Evolutionary conservation across 164 flowering plant genomes (phyloP).

Genomic region (Vitis cinerea): DNA sequence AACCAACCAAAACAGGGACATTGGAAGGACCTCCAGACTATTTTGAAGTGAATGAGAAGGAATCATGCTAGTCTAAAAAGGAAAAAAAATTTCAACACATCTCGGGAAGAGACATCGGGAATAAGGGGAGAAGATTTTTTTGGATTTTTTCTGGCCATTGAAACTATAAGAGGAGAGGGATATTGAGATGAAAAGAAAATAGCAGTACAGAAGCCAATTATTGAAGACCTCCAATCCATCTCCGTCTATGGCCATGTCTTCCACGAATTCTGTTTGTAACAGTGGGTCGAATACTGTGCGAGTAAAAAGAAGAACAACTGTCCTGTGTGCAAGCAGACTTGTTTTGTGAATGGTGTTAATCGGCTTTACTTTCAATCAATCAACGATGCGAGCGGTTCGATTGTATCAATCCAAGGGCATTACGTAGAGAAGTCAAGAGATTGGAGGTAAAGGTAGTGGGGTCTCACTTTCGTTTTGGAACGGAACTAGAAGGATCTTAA

Average conservation of each 20-base stretch:
- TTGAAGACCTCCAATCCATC: conserved; percentile 82
- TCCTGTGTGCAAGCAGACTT: conserved; percentile 90
- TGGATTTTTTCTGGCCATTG: too few species aligned
- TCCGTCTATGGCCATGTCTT: conserved; percentile 94
- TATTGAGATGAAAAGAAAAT: too few species aligned
- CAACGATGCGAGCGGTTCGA: conserved; percentile 43
- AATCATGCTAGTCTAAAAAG: too few species aligned
- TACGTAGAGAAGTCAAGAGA: conserved; percentile 51
- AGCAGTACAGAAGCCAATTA: conserved; percentile 69
- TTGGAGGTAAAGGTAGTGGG: conserved; percentile 59
- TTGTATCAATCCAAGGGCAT: conserved; percentile 34
- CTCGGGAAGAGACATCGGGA: too few species aligned
- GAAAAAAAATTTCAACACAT: too few species aligned
- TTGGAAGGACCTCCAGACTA: too few species aligned
- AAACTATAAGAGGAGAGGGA: too few species aligned
- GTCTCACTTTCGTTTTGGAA: conserved; percentile 43
- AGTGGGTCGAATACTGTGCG: conserved; percentile 97
- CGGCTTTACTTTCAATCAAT: conserved; percentile 85
- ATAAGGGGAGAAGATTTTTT: too few species aligned
- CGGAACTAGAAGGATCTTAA: conserved; percentile 47
- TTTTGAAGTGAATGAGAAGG: too few species aligned
- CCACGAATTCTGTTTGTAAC: conserved; percentile 94
- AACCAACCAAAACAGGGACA: too few species aligned
- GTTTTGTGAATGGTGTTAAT: conserved; percentile 35
- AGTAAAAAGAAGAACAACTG: too few species aligned